Conservation (phyloP, 2,329 filamentous ascomycete genomes). For the Fusarium tricinctum region DNA sequence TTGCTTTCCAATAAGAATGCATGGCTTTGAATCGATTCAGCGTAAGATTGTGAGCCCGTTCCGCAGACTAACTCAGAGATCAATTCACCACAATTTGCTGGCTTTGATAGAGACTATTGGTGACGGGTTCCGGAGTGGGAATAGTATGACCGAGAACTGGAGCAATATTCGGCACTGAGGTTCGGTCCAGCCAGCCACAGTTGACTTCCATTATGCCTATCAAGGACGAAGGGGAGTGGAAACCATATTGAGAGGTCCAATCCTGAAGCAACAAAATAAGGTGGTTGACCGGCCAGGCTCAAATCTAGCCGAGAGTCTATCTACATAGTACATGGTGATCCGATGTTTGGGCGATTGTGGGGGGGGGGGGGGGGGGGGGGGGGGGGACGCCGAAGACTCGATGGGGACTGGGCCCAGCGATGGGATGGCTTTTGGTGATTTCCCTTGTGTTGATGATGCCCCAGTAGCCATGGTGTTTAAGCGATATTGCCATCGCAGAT, state of each 20-base stretch:
- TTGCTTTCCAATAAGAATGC: not conserved
- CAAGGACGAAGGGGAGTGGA: slow-evolving; percentile 11
- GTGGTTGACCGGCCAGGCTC: no score
- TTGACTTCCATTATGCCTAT: slow-evolving; percentile 25
- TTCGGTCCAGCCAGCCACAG: slow-evolving; percentile 35
- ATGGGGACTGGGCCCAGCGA: not conserved
- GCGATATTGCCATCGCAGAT: no score
- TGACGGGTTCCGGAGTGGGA: slow-evolving; percentile 37
- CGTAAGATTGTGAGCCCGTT: not conserved
- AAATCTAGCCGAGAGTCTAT: no score
- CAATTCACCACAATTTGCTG: not conserved
- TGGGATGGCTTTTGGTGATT: no score
- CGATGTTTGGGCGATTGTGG: no score
- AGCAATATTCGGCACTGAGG: no score
- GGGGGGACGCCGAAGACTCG: slow-evolving; percentile 4
- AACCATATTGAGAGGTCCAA: slow-evolving; percentile 13
- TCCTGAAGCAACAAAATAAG: not conserved
- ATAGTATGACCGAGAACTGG: slow-evolving; percentile 13
- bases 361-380: not conserved
- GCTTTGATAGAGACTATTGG: slow-evolving; percentile 7
- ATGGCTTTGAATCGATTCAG: not conserved
- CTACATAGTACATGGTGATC: no score
- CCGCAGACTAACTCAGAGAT: not conserved
- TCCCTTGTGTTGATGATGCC: no score
- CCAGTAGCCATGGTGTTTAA: no score